Conservation (phyloP, 257 asterid genomes). For the Przewalskia tangutica region DNA sequence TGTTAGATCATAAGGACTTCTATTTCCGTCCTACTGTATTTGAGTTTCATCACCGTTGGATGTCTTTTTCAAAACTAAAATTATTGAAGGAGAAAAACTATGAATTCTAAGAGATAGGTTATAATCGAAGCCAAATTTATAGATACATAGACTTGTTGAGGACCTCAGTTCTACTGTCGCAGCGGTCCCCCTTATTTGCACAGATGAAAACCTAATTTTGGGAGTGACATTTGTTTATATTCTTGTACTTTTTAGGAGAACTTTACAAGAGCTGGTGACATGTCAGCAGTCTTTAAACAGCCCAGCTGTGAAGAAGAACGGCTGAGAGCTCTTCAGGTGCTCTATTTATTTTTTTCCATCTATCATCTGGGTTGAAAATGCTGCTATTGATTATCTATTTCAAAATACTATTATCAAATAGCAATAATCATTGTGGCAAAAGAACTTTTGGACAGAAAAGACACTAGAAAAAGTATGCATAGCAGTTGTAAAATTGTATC, state of each 20-base stretch:
- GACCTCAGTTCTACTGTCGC: background rate
- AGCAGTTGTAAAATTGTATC: background rate
- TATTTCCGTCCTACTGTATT: background rate
- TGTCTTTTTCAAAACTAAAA: background rate
- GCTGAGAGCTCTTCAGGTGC: slow-evolving; percentile 57
- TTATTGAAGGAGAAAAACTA: background rate
- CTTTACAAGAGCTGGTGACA: slow-evolving; percentile 40
- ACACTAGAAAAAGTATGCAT: background rate
- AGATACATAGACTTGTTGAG: background rate
- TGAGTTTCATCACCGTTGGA: background rate
- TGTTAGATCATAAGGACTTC: background rate
- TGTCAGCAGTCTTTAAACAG: slow-evolving; percentile 61
- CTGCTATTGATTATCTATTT: background rate
- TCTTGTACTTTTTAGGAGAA: slow-evolving; percentile 30
- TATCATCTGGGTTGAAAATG: background rate
- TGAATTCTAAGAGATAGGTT: background rate
- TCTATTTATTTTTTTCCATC: slow-evolving; percentile 10
- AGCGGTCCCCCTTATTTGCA: background rate
- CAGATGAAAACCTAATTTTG: background rate
- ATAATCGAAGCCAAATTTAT: background rate
- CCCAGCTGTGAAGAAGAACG: slow-evolving; percentile 49
- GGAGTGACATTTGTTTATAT: background rate
- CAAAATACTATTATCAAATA: background rate
- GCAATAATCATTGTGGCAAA: background rate
- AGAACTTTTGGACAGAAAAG: background rate